phyloP scores from a whole-genome alignment of 257 asterid species.

The Rhazya stricta region DNA sequence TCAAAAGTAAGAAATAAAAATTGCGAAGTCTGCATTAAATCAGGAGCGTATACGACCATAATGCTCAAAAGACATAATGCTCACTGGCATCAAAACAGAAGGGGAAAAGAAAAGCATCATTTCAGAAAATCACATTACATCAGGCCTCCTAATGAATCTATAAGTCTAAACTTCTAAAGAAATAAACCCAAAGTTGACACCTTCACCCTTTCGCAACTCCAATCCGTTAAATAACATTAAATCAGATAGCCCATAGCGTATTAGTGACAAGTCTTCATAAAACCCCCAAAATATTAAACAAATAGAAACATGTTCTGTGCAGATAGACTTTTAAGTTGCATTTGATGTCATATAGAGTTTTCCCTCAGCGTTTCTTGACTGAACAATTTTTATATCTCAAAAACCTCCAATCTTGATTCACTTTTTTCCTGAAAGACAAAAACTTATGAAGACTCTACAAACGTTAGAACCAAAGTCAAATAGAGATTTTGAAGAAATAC shows the following conservation, averaged over 20 bases:
- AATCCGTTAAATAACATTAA: background rate
- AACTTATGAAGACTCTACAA: background rate
- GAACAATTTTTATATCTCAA: background rate
- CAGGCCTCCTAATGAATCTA: background rate
- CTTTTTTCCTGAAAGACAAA: background rate
- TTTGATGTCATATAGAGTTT: background rate
- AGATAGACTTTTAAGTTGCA: no score
- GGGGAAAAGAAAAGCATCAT: background rate
- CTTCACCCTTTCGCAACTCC: background rate
- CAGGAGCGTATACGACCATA: background rate
- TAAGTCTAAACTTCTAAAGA: background rate
- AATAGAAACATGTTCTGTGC: background rate
- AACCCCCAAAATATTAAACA: background rate
- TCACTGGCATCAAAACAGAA: background rate
- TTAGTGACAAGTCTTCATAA: no score
- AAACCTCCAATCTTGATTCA: background rate
- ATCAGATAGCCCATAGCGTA: background rate
- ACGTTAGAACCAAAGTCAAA: background rate
- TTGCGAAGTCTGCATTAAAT: background rate
- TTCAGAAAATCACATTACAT: background rate
- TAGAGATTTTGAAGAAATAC: background rate
- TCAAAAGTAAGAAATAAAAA: background rate
- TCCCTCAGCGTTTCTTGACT: background rate
- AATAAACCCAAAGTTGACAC: background rate
- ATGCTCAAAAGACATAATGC: no score